Evolutionary conservation across 176 grass and related monocot species (phyloP).

Genomic region (Hordeum marinum): DNA sequence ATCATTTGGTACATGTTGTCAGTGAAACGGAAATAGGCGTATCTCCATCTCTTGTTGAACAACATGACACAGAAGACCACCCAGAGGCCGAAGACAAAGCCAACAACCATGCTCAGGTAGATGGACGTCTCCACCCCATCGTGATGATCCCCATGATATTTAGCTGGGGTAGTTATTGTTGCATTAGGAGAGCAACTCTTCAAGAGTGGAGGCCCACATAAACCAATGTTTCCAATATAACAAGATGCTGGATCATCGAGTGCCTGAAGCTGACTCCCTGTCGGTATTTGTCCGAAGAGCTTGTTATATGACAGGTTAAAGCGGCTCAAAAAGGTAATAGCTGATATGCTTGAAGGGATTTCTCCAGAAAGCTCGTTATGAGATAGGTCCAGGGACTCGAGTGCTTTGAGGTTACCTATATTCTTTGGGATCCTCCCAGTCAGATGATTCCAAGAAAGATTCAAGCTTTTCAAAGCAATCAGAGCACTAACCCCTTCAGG

Average conservation of each 20-base stretch:
- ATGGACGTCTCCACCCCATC: background rate
- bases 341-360: background rate
- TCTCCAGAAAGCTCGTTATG: background rate
- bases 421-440: background rate
- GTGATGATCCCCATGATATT: background rate
- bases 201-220: constrained; percentile 28
- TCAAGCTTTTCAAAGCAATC: background rate
- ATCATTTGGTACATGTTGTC: background rate
- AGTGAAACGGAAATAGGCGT: background rate
- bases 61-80: background rate
- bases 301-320: no score
- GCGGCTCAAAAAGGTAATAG: background rate
- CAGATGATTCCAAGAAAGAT: constrained; percentile 21
- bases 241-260: constrained; percentile 21
- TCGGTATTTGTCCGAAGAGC: background rate
- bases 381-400: background rate
- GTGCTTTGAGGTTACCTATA: background rate
- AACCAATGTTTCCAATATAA: constrained; percentile 27
- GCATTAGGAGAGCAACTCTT: background rate
- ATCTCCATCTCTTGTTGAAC: background rate
- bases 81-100: background rate
- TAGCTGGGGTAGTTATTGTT: background rate
- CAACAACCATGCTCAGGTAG: background rate
- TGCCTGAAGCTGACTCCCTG: constrained; percentile 31
- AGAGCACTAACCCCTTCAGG: background rate